phyloP scores from a whole-genome alignment of 2,329 filamentous ascomycete species.

The Rhynchosporium graminicola region DNA sequence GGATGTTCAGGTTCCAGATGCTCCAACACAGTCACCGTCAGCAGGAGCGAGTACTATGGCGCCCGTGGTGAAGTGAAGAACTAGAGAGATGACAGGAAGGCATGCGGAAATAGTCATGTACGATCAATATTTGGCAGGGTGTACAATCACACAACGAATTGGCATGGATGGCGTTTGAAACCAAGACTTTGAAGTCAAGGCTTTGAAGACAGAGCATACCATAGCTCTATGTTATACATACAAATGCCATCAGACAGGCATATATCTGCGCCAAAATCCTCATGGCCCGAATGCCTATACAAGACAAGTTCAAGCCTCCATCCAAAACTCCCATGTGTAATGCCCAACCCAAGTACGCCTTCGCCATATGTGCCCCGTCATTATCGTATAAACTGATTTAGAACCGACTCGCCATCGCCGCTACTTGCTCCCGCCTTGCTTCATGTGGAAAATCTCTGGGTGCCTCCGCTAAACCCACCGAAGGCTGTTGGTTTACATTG shows the following conservation, averaged over 20 bases:
- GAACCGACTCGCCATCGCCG: conserved; percentile 34
- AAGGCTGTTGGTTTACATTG: conserved; percentile 31
- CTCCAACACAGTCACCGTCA: conserved; percentile 32
- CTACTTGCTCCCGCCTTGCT: conserved; percentile 30
- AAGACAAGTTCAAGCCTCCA: conserved; percentile 20
- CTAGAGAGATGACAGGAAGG: background rate
- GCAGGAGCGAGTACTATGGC: conserved; percentile 33
- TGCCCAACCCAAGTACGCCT: conserved; percentile 28
- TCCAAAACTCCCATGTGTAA: conserved; percentile 27
- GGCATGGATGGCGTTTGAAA: conserved; percentile 22
- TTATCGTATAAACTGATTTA: conserved; percentile 33
- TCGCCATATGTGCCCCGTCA: conserved; percentile 33
- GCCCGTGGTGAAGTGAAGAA: conserved; percentile 13
- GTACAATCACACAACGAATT: conserved; percentile 11
- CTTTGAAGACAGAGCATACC: conserved; percentile 16
- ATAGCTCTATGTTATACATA: conserved; percentile 35
- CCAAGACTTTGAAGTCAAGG: background rate
- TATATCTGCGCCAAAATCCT: conserved; percentile 25
- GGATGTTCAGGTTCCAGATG: conserved; percentile 85
- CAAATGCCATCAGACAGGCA: conserved; percentile 17
- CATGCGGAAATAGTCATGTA: conserved; percentile 8
- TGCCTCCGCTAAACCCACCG: conserved; percentile 25
- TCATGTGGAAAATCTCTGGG: conserved; percentile 34
- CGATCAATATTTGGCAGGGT: background rate
- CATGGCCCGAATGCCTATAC: conserved; percentile 29